Base-by-base conservation (phyloP, 2,329 filamentous ascomycete genomes). In the Beauveria sp. region DNA sequence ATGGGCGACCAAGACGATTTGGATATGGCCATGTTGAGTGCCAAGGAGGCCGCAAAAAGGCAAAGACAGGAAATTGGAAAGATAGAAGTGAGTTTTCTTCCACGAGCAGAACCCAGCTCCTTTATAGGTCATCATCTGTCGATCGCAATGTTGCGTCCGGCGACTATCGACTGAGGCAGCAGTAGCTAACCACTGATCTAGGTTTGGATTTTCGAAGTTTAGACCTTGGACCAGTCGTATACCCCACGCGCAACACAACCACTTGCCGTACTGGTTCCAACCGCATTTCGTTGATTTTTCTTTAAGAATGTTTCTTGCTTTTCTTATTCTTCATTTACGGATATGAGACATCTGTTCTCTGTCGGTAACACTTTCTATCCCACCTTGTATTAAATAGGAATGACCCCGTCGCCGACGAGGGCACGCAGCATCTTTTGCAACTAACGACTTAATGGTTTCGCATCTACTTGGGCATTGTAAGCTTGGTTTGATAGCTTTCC, bases 1-100 rank as follows among this genome's bases (percentile, higher is more conserved):
- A 88, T 99, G 84, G 92, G 89, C 34, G 94, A 99, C 73, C 91
- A 97, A 73, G 94, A 99, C 70, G 94, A 99, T 76, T 76, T 97
- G 64, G 92, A 97, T 55, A 90, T 97, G 85, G 86, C 91, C 30
- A 81, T 97, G 59, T 82, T 84, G 72, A 83, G 79, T 52, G 86
- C 87, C 7, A 90, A 85, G 73, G 82, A 83, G 55, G 77, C 79
- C 62, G 92, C 89, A 53, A 84, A 80, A 75, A 89, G 84, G 73
- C 88, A 93, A 71, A 84, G 86, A 68, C 80, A 82, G 64, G 92
- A 96, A 64, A 89, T 92, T 79, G 92, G 90, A 57, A 97, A 96
- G 82, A 86, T 97, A 85, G 94, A 97, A 85, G 91, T 97, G 74
- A 83, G 90, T 79, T 46, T 52, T 44, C 63, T 62, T 18, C 41